Evolutionary conservation across 2,329 filamentous ascomycete genomes (phyloP).

Genomic region (Hypoxylon sp.): DNA sequence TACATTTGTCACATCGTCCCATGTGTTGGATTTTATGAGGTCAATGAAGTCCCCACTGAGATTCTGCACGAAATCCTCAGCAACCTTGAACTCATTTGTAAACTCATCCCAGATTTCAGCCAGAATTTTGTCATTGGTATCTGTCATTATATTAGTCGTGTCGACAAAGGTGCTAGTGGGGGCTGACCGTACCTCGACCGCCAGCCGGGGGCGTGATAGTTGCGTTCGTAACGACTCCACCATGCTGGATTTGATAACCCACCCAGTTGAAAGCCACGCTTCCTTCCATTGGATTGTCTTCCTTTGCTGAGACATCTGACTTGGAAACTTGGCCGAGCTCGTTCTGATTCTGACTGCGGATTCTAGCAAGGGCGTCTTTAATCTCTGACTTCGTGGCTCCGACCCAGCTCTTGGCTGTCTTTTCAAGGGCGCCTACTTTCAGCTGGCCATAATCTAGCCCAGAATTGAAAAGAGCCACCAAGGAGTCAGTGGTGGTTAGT

Average conservation of each 20-base stretch:
- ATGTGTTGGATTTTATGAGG: background rate
- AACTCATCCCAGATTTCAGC: conserved; percentile 1
- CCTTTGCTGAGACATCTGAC: background rate
- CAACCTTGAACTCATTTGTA: background rate
- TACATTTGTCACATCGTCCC: background rate
- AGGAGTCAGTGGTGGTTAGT: background rate
- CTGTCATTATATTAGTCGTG: background rate
- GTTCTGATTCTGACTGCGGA: background rate
- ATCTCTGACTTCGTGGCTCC: background rate
- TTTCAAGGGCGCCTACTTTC: background rate
- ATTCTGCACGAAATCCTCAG: background rate
- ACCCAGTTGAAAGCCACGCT: background rate
- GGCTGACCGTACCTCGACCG: background rate
- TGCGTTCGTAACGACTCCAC: background rate
- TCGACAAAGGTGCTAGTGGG: background rate
- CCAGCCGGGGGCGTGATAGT: background rate
- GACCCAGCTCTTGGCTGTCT: background rate
- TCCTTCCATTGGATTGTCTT: background rate
- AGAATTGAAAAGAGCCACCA: background rate
- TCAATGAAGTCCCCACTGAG: background rate
- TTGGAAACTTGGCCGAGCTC: background rate
- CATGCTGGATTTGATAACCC: conserved; percentile 1
- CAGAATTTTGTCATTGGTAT: background rate
- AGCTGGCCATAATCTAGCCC: background rate
- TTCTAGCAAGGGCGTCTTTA: background rate